Percentiles rank a stretch among this genome's conserved stretches.
phyloP scores from a whole-genome alignment of 257 asterid genomes.

The Salvia rosmarinus region DNA sequence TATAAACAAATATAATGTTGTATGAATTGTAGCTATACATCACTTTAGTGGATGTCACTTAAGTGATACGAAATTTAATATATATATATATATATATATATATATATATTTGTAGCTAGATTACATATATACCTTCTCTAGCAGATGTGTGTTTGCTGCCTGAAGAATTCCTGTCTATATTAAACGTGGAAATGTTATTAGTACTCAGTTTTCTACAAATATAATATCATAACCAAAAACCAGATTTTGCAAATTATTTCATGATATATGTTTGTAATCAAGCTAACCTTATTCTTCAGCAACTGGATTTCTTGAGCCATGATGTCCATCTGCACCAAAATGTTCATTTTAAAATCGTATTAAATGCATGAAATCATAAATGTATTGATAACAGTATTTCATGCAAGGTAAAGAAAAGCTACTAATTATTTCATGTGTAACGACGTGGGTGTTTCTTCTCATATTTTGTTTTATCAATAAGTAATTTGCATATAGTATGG shows the following conservation, averaged over 20 bases:
- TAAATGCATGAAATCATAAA: not conserved
- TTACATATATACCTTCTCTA: slow-evolving; percentile 55
- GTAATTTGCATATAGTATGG: not conserved
- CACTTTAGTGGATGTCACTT: too few relatives aligned
- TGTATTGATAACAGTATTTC: too few relatives aligned
- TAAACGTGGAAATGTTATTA: not conserved
- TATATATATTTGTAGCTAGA: not conserved
- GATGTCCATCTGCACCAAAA: slow-evolving; percentile 64
- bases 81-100: not conserved
- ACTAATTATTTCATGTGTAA: too few relatives aligned
- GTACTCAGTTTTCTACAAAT: not conserved
- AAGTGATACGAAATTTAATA: not conserved
- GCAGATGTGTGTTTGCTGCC: slow-evolving; percentile 81
- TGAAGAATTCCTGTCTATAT: slow-evolving; percentile 80
- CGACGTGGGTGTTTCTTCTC: too few relatives aligned
- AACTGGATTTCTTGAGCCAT: slow-evolving; percentile 87
- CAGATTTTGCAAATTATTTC: not conserved
- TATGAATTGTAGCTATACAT: too few relatives aligned
- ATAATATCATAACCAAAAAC: not conserved
- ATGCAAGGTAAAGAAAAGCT: too few relatives aligned
- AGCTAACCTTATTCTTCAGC: slow-evolving; percentile 74
- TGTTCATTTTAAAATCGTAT: not conserved
- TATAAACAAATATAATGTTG: too few relatives aligned
- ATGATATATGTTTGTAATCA: not conserved
- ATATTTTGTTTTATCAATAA: not conserved